These are phyloP conservation scores for Chaetomium fimeti DNA, from an alignment of 495 filamentous ascomycete genomes.

Conservation along the genomic window DNA sequence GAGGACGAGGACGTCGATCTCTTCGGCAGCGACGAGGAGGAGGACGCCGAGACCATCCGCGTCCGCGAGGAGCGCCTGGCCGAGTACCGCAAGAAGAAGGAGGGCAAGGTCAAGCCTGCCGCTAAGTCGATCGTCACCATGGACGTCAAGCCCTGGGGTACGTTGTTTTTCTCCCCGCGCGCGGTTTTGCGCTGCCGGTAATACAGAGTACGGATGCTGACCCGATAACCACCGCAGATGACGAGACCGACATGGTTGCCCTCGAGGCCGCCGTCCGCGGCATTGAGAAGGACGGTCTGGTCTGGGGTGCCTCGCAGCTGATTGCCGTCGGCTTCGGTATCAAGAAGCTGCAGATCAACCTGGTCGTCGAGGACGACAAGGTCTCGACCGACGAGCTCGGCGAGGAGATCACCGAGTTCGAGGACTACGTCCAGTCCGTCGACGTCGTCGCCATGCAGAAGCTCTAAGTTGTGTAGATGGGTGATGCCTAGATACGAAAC, in stretches of 20 bases:
- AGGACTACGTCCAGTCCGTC: conserved; percentile 96
- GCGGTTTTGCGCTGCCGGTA: background rate
- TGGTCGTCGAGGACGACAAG: conserved; percentile 97
- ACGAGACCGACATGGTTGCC: conserved; percentile 85
- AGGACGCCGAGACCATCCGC: conserved; percentile 78
- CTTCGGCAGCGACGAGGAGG: conserved; percentile 87
- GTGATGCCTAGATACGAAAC: conserved; percentile 29
- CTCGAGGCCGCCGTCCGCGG: conserved; percentile 79
- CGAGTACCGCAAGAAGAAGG: conserved; percentile 98
- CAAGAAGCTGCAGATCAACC: conserved; percentile 99
- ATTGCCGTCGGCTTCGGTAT: conserved; percentile 93
- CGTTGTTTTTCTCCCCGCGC: conserved; percentile 54
- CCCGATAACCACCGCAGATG: conserved; percentile 51
- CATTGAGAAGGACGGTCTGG: conserved; percentile 90
- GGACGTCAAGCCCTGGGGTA: conserved; percentile 99
- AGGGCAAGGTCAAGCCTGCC: conserved; percentile 78
- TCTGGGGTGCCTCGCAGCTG: conserved; percentile 92
- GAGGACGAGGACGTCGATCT: conserved; percentile 86
- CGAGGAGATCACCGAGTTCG: conserved; percentile 72
- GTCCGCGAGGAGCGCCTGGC: conserved; percentile 84
- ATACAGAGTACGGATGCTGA: background rate
- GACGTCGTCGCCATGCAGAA: conserved; percentile 67
- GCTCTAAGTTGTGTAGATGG: conserved; percentile 31
- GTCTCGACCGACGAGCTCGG: conserved; percentile 84
- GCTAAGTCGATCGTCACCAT: conserved; percentile 95